Conservation (phyloP, 345 rosid species). For the Mallotus nudiflorus region DNA sequence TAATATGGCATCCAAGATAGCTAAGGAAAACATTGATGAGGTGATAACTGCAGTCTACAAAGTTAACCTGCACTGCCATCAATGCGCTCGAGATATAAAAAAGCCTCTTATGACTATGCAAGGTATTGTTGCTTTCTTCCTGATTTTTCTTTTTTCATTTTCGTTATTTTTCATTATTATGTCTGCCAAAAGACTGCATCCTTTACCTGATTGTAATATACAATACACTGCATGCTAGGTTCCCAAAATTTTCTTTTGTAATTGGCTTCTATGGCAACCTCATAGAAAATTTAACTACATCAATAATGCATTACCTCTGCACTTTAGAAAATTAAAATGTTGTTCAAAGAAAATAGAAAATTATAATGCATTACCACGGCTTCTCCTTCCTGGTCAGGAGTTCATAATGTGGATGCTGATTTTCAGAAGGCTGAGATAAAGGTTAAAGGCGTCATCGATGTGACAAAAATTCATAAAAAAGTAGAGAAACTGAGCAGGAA, state of each 20-base stretch:
- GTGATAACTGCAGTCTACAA: constrained; percentile 61
- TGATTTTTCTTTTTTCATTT: background rate
- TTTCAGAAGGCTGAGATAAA: constrained; percentile 65
- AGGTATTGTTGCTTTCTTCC: background rate
- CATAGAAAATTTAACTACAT: no score
- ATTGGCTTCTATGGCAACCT: no score
- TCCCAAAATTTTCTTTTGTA: no score
- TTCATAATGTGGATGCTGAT: constrained; percentile 59
- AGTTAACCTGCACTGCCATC: constrained; percentile 78
- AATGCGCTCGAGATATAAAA: constrained; percentile 65
- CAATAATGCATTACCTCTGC: no score
- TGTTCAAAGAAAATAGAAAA: no score
- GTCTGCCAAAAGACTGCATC: background rate
- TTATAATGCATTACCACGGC: no score
- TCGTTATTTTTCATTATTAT: background rate
- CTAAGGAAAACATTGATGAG: constrained; percentile 34
- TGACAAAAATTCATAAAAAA: constrained; percentile 50
- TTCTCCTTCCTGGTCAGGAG: constrained; percentile 50
- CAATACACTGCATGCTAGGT: background rate
- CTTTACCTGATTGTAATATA: background rate
- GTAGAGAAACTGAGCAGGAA: constrained; percentile 63
- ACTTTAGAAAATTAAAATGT: no score
- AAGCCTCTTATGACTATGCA: constrained; percentile 57
- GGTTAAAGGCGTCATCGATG: constrained; percentile 69
- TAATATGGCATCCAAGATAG: constrained; percentile 36